A percentile compares a stretch with the other conserved stretches of the same genome.
These are phyloP conservation scores for Scalesia atractyloides DNA, from an alignment of 129 eudicot genomes.

Conservation along the genomic window DNA sequence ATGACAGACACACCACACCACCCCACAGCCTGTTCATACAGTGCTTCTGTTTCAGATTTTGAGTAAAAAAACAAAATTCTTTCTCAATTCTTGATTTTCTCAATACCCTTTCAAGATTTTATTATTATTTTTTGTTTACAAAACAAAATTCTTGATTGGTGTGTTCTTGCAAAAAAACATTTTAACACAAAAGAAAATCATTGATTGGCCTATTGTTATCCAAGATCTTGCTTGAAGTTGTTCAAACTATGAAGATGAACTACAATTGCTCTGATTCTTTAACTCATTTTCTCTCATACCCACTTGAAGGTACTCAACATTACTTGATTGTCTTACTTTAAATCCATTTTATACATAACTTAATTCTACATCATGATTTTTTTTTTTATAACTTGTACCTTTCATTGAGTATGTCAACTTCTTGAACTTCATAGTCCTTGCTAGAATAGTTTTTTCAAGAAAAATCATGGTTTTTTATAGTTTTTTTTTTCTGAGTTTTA, in stretches of 20 bases:
- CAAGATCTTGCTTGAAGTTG: conserved; percentile 16
- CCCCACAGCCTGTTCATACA: conserved; percentile 44
- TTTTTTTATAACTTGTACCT: background rate
- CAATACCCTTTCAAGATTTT: conserved; percentile 1
- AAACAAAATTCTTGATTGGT: conserved; percentile 35
- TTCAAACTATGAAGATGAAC: conserved; percentile 38
- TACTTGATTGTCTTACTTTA: conserved; percentile 14
- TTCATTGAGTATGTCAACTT: background rate
- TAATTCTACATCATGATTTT: conserved; percentile 21
- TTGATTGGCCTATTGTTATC: conserved; percentile 31
- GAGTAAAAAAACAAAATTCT: conserved; percentile 21
- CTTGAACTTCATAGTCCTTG: conserved; percentile 2
- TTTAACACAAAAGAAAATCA: conserved; percentile 4
- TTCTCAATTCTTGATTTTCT: conserved; percentile 18
- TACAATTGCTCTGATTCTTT: conserved; percentile 36
- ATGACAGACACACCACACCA: conserved; percentile 37
- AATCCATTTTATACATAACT: background rate
- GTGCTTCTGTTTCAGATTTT: conserved; percentile 33
- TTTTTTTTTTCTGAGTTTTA: background rate
- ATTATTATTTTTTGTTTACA: background rate
- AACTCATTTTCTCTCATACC: conserved; percentile 38
- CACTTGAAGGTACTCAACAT: conserved; percentile 38
- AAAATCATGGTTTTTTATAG: conserved; percentile 9
- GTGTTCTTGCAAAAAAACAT: conserved; percentile 12
- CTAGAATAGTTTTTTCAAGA: background rate